These are phyloP conservation scores for Neonectria hederae DNA, from an alignment of 2,329 filamentous ascomycete genomes.

Conservation along the genomic window DNA sequence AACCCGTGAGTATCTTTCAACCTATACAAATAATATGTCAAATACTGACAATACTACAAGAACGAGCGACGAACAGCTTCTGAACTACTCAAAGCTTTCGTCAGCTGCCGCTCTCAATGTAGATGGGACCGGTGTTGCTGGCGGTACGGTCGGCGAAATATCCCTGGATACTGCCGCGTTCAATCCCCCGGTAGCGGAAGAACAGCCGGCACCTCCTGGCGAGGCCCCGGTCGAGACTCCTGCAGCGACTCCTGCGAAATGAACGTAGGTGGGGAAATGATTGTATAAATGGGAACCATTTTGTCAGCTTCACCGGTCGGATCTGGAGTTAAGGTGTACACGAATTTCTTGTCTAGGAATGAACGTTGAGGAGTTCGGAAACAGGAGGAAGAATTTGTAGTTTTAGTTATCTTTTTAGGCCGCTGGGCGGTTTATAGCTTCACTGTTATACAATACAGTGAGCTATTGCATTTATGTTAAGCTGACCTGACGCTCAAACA, in stretches of 20 bases:
- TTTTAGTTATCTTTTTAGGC: background rate
- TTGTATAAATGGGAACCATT: background rate
- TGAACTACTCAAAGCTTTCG: slow-evolving; percentile 32
- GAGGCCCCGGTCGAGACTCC: slow-evolving; percentile 8
- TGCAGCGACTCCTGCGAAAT: background rate
- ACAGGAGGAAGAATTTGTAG: background rate
- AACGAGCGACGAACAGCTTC: slow-evolving; percentile 31
- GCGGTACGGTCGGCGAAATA: slow-evolving; percentile 36
- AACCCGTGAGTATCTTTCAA: slow-evolving; percentile 51
- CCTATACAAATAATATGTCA: too few relatives aligned
- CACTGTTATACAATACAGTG: too few relatives aligned
- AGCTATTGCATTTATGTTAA: too few relatives aligned
- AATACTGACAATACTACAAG: slow-evolving; percentile 1
- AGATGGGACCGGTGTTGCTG: slow-evolving; percentile 30
- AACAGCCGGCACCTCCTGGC: slow-evolving; percentile 13
- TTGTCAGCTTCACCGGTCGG: too few relatives aligned
- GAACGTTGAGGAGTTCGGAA: background rate
- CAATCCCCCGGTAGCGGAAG: slow-evolving; percentile 27
- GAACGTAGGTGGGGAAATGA: background rate
- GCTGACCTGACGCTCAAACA: too few relatives aligned
- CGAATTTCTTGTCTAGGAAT: background rate
- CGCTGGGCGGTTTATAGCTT: too few relatives aligned
- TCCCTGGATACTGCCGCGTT: slow-evolving; percentile 34
- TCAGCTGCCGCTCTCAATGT: slow-evolving; percentile 32
- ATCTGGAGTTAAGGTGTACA: background rate